phyloP scores from a whole-genome alignment of 371 early-diverging fungal species.

The Mucor indicus region DNA sequence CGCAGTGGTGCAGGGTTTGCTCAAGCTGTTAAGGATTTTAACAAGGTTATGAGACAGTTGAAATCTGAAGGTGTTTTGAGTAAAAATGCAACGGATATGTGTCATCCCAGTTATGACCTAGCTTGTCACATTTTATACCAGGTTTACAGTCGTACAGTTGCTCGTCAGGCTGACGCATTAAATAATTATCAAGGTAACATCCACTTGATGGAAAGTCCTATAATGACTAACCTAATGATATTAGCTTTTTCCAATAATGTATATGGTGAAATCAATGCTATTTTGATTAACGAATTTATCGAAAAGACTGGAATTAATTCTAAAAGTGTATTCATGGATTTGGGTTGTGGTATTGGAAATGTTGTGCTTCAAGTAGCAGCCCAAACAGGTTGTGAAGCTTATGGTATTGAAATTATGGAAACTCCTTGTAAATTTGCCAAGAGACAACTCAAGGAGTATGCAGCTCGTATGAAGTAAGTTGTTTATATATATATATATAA shows the following conservation, averaged over 20 bases:
- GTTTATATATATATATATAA: neutral
- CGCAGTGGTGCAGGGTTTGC: slow-evolving; percentile 68
- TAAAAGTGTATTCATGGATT: slow-evolving; percentile 82
- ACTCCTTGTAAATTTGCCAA: slow-evolving; percentile 80
- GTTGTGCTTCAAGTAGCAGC: slow-evolving; percentile 94
- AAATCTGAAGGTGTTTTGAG: slow-evolving; percentile 34
- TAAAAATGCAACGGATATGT: slow-evolving; percentile 38
- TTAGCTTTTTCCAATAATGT: slow-evolving; percentile 92
- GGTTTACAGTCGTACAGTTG: slow-evolving; percentile 84
- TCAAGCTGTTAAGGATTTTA: slow-evolving; percentile 71
- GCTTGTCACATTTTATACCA: slow-evolving; percentile 86
- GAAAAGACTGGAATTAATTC: slow-evolving; percentile 62
- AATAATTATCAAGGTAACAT: slow-evolving; percentile 73
- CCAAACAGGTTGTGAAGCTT: slow-evolving; percentile 77
- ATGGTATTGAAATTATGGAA: slow-evolving; percentile 93
- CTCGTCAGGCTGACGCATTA: slow-evolving; percentile 77
- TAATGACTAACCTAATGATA: neutral
- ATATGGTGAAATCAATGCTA: slow-evolving; percentile 91
- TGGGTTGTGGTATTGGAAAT: slow-evolving; percentile 95
- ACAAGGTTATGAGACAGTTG: slow-evolving; percentile 51
- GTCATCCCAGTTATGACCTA: slow-evolving; percentile 62
- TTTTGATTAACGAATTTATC: slow-evolving; percentile 85
- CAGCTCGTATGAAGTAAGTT: slow-evolving; percentile 72
- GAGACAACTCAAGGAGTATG: slow-evolving; percentile 80
- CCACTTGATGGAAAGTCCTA: too few species aligned